Evolutionary conservation across 176 grass and related monocot genomes (phyloP).

Genomic region (Bromus sterilis): DNA sequence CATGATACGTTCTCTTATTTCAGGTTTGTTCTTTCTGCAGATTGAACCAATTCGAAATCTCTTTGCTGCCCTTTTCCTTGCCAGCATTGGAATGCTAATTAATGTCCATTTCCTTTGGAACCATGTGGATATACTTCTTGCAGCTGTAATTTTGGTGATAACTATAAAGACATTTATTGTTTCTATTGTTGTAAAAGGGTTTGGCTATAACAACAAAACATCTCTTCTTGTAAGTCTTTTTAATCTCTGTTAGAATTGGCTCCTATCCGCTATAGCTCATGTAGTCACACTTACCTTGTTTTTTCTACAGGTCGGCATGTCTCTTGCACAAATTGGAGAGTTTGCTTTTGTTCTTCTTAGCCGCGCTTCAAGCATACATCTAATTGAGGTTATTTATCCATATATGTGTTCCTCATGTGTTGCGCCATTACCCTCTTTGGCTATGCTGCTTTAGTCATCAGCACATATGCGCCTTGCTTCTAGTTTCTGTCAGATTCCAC

Average conservation of each 20-base stretch:
- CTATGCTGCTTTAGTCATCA: neutral
- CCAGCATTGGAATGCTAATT: constrained; percentile 99
- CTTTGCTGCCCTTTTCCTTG: constrained; percentile 98
- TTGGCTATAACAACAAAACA: constrained; percentile 97
- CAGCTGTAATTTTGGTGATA: constrained; percentile 96
- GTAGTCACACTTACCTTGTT: neutral
- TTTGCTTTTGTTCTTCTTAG: constrained; percentile 99
- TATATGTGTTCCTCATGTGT: neutral
- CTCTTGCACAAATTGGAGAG: constrained; percentile 98
- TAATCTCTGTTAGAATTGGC: neutral
- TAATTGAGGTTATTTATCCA: constrained; percentile 74
- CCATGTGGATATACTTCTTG: constrained; percentile 98
- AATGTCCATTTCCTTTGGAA: constrained; percentile 99
- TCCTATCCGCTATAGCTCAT: neutral
- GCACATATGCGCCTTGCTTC: neutral
- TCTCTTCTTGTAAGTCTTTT: constrained; percentile 83
- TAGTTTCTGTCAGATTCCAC: neutral
- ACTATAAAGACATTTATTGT: constrained; percentile 84
- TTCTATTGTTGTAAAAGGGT: constrained; percentile 86
- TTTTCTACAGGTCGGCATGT: constrained; percentile 84
- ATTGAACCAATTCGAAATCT: constrained; percentile 99
- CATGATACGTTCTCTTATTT: constrained; percentile 79
- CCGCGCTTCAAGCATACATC: constrained; percentile 97
- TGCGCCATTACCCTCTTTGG: neutral
- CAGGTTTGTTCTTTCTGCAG: constrained; percentile 97